Conservation (phyloP, 1,284 basidiomycete genomes). For the Apiotrichum veenhuisii region DNA sequence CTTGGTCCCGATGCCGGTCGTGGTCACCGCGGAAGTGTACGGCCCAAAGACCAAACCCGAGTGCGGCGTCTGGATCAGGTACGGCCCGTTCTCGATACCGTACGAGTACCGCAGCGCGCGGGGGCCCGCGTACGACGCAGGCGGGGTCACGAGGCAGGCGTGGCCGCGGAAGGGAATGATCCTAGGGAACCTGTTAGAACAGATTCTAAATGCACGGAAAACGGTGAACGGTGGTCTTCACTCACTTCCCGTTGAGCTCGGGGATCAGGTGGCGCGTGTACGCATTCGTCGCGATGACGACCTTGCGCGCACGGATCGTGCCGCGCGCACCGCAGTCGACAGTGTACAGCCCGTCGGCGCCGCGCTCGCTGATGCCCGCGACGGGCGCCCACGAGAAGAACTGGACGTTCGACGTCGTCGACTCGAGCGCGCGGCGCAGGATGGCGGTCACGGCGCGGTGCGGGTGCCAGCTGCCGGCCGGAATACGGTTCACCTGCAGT, state of each 20-base stretch:
- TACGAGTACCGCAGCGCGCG: slow-evolving; percentile 19
- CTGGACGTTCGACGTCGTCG: neutral
- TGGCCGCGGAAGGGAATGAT: slow-evolving; percentile 30
- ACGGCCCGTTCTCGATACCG: slow-evolving; percentile 24
- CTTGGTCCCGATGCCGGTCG: slow-evolving; percentile 1
- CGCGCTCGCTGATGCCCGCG: neutral
- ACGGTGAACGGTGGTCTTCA: neutral
- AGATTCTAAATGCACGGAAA: no score
- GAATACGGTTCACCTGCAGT: neutral
- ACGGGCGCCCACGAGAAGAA: slow-evolving; percentile 16
- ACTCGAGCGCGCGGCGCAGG: slow-evolving; percentile 11
- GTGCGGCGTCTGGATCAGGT: slow-evolving; percentile 29
- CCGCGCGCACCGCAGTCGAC: slow-evolving; percentile 26
- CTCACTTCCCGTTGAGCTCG: neutral
- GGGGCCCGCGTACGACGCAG: slow-evolving; percentile 20
- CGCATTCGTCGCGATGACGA: slow-evolving; percentile 38
- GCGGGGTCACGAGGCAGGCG: slow-evolving; percentile 25
- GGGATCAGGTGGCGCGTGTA: slow-evolving; percentile 35
- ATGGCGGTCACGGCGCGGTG: slow-evolving; percentile 14
- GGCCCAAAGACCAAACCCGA: slow-evolving; percentile 27
- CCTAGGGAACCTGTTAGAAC: slow-evolving; percentile 10
- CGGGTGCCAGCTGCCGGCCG: slow-evolving; percentile 14
- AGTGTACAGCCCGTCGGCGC: neutral
- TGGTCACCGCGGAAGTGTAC: slow-evolving; percentile 2
- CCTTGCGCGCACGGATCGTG: slow-evolving; percentile 22